phyloP scores from a whole-genome alignment of 2,329 filamentous ascomycete species.

The Fusarium agapanthi region DNA sequence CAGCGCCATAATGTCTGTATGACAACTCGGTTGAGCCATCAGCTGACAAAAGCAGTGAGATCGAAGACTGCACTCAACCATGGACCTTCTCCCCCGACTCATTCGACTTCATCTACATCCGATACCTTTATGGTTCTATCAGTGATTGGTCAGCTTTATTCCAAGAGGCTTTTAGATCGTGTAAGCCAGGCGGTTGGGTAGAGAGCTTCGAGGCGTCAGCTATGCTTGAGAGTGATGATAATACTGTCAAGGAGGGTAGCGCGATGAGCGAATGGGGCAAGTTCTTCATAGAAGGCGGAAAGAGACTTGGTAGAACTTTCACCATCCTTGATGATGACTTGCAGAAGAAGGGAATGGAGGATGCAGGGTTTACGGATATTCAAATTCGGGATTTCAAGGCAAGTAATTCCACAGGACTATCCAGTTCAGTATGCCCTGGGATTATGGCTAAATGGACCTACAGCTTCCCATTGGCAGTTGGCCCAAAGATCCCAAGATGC shows the following conservation, averaged over 20 bases:
- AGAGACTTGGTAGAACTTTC: neutral
- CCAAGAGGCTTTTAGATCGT: neutral
- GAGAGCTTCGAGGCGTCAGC: constrained; percentile 6
- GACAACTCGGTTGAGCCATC: rapidly evolving
- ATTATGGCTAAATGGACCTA: too few species aligned
- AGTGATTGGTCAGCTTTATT: neutral
- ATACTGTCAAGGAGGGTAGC: neutral
- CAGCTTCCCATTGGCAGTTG: neutral
- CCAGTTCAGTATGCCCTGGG: too few species aligned
- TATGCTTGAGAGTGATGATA: constrained; percentile 1
- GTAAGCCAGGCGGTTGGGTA: neutral
- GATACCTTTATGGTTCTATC: constrained; percentile 5
- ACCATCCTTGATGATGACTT: neutral
- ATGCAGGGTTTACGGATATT: neutral
- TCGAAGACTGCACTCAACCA: constrained; percentile 9
- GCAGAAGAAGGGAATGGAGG: neutral
- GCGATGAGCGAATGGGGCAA: constrained; percentile 6
- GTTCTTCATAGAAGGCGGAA: neutral
- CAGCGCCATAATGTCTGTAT: rapidly evolving
- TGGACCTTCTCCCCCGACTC: neutral
- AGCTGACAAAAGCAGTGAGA: neutral
- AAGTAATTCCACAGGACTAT: too few species aligned
- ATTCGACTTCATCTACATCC: constrained; percentile 4
- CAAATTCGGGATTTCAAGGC: neutral
- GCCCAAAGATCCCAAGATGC: neutral